A percentile compares a stretch with the other conserved stretches of the same genome.
phyloP scores from a whole-genome alignment of 2,329 filamentous ascomycete species.

The Aspergillus pseudonomiae region DNA sequence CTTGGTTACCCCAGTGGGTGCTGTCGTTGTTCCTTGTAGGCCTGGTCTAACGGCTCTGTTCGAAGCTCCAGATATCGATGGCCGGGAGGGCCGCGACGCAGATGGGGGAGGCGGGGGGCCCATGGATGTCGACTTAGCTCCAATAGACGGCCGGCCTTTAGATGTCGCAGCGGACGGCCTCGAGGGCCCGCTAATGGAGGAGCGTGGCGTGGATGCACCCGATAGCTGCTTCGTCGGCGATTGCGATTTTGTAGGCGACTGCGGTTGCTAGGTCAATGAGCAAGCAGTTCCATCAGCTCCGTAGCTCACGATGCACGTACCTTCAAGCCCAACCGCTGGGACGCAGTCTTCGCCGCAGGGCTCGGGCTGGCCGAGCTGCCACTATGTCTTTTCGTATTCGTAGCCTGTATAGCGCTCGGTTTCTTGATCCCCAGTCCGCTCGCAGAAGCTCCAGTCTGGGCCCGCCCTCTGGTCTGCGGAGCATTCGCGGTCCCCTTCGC shows the following conservation, averaged over 20 bases:
- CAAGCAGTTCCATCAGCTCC: slow-evolving; percentile 1
- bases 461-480: slow-evolving; percentile 39
- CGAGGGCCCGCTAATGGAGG: slow-evolving; percentile 45
- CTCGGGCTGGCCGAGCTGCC: slow-evolving; percentile 74
- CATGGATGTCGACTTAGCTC: slow-evolving; percentile 63
- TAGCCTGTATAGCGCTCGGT: slow-evolving; percentile 55
- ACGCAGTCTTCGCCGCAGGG: slow-evolving; percentile 60
- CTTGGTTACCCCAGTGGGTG: slow-evolving; percentile 31
- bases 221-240: slow-evolving; percentile 77
- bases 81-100: slow-evolving; percentile 40
- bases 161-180: slow-evolving; percentile 55
- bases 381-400: slow-evolving; percentile 65
- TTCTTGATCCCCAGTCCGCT: slow-evolving; percentile 42
- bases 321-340: slow-evolving; percentile 40
- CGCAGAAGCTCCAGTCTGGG: slow-evolving; percentile 42
- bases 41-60: slow-evolving; percentile 38
- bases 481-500: slow-evolving; percentile 33
- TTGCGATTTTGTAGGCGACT: slow-evolving; percentile 80
- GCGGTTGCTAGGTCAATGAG: not conserved
- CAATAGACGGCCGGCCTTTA: slow-evolving; percentile 61
- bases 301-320: slow-evolving; percentile 28
- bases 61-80: slow-evolving; percentile 40
- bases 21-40: slow-evolving; percentile 27
- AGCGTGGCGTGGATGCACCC: slow-evolving; percentile 57
- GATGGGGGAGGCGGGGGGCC: slow-evolving; percentile 58